Evolutionary conservation across 2,329 filamentous ascomycete species (phyloP), one percentile per base, ranked within the genome.

Genomic region (Bipolaris sorokiniana): DNA sequence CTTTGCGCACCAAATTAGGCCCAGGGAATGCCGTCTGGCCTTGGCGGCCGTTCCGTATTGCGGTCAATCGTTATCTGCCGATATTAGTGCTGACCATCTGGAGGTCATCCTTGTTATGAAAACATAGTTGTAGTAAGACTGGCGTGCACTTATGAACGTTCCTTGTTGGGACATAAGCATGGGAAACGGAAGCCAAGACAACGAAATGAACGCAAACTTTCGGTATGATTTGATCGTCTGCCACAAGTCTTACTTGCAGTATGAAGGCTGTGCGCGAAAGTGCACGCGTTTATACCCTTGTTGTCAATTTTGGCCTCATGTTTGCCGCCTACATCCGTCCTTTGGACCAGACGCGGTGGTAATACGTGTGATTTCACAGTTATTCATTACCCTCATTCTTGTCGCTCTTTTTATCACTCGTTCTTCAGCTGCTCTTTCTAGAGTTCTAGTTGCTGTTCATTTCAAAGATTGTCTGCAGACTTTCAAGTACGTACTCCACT

Each of bases 21-120:
- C 15, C 26, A 34, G 22, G 16, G 23, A 13, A 38, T 44, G 26
- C 34, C 6, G 18, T 36, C 18, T 22, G 18, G 42, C 7, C n/a
- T 23, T 33, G 13, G 26, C 15, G 31, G 9, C 37, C 46, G 38
- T 50, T 46, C 22, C 38, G 26, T 54, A 37, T 58, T 48, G 9
- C 45, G 16, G 31, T 31, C 52, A 31, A 13, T 22, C 38, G 28
- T 55, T 53, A 53, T 51, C 47, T 46, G 47, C 22, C 1, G 3
- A 31, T 45, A 20, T 20, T 37, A 61, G 16, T 50, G 42, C 51
- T 51, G 38, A 34, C 48, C 54, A 58, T 50, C 42, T 54, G 54
- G 33, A 23, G 13, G 7, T n/a, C 22, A 42, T 26, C 15, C 20
- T 16, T 31, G 9, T 13, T 5, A 31, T 13, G 28, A 31, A 31